These are phyloP conservation scores for Microbotryum saponariae DNA, from an alignment of 1,284 basidiomycete species.

Conservation along the genomic window DNA sequence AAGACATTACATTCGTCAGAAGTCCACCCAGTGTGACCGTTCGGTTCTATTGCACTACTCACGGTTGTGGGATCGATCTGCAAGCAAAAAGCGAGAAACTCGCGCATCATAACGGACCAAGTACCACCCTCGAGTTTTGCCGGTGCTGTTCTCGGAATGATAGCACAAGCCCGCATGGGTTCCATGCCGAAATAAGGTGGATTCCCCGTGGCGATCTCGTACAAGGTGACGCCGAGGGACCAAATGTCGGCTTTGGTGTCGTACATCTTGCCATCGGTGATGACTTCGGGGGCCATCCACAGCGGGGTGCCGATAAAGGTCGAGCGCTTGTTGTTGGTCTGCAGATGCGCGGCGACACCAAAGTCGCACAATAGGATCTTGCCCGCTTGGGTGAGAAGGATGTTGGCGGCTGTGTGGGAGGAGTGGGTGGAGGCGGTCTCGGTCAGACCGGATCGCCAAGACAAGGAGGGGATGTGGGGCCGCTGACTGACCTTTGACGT, in stretches of 20 bases:
- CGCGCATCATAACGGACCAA: conserved; percentile 72
- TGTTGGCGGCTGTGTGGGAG: conserved; percentile 62
- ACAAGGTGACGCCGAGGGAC: conserved; percentile 90
- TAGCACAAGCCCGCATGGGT: conserved; percentile 61
- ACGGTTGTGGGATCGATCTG: conserved; percentile 75
- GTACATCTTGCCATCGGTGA: conserved; percentile 76
- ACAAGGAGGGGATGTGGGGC: not conserved
- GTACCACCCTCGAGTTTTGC: conserved; percentile 72
- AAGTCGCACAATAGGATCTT: conserved; percentile 94
- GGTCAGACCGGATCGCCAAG: too few relatives aligned
- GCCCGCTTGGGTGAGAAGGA: conserved; percentile 76
- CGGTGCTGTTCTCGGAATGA: conserved; percentile 81
- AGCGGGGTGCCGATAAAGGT: conserved; percentile 94
- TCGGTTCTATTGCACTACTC: conserved; percentile 36
- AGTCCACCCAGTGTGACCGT: conserved; percentile 12
- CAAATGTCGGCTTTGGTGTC: conserved; percentile 95
- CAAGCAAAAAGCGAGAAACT: conserved; percentile 79
- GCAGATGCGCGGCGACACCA: conserved; percentile 87
- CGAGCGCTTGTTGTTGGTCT: conserved; percentile 78
- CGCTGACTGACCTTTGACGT: conserved; percentile 61
- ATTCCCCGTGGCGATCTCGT: conserved; percentile 90
- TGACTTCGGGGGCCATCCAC: conserved; percentile 99
- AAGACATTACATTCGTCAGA: conserved; percentile 2
- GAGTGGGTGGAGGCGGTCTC: too few relatives aligned
- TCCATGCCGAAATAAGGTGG: conserved; percentile 75